These are phyloP conservation scores for Madurella fahalii DNA, from an alignment of 2,329 filamentous ascomycete genomes.

Conservation along the genomic window DNA sequence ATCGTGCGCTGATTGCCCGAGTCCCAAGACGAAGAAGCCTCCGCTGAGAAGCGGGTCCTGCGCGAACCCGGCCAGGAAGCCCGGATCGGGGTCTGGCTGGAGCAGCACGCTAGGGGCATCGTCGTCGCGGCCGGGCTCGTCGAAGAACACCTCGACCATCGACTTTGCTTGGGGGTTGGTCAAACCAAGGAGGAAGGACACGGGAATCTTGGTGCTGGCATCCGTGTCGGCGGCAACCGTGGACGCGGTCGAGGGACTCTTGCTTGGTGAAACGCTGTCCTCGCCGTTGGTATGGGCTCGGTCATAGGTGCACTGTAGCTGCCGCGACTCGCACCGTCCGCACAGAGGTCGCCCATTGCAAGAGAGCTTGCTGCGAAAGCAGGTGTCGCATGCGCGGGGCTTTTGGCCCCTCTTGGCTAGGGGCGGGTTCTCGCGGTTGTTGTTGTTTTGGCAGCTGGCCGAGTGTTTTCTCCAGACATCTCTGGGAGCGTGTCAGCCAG, in stretches of 20 bases:
- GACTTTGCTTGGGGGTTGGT: conserved; percentile 27
- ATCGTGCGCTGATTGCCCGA: neutral
- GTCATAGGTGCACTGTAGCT: conserved; percentile 22
- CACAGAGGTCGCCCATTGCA: conserved; percentile 29
- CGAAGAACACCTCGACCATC: conserved; percentile 23
- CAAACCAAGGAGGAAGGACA: conserved; percentile 27
- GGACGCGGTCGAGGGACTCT: neutral
- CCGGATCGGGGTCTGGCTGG: neutral
- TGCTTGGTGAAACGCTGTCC: neutral
- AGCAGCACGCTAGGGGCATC: neutral
- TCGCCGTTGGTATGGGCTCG: neutral
- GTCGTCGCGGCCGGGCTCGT: conserved; percentile 1
- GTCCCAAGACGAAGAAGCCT: conserved; percentile 11
- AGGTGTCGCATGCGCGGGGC: conserved; percentile 29
- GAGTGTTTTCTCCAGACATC: conserved; percentile 29
- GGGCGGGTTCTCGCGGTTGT: conserved; percentile 14
- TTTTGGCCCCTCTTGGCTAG: conserved; percentile 28
- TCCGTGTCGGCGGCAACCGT: neutral
- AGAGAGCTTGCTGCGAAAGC: conserved; percentile 29
- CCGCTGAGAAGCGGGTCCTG: neutral
- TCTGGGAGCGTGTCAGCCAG: neutral
- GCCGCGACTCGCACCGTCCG: conserved; percentile 24
- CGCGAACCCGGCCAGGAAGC: too few species aligned
- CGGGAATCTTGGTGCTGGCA: conserved; percentile 20
- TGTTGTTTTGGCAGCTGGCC: conserved; percentile 22